Base-by-base conservation (phyloP, 2,329 filamentous ascomycete genomes). In the Lizonia empirigonia region DNA sequence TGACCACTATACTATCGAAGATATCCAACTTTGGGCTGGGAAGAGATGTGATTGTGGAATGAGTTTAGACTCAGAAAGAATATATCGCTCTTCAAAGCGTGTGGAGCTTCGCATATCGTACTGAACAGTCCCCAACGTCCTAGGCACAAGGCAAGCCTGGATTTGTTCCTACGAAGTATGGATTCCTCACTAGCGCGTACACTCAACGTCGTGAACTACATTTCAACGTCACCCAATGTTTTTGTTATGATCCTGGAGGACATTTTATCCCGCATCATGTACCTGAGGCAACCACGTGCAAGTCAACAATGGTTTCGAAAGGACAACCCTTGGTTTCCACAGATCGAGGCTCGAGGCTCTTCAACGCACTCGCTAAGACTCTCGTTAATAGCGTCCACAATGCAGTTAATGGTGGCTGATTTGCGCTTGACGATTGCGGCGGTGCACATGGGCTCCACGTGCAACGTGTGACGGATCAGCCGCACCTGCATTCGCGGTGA, bases 391-490 rank as follows among this genome's bases (percentile, higher is more conserved):
- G 16, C 39, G 39, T 26, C 27, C n/a, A n/a, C n/a, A n/a, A n/a
- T 45, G 41, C 26, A 35, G 20, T 24, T 26, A 24, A 27, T 20
- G 36, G 18, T 30, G 29, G 22, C 4, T 40, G 30, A 24, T 16
- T 16, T 44, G 32, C 22, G 27, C 34, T 34, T 35, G 40, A 29
- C 29, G 27, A 27, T 20, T 35, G 48, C 29, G 41, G 48, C 41
- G 35, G 36, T 45, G 48, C 41, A 16, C 24, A 40, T 36, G 41
- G 30, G 30, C 19, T 22, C 41, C 48, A 45, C 48, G 36, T 45
- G 48, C 41, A 10, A 51, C 48, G 48, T 51, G 35, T 22, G 35
- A 51, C 48, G 29, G 48, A 40, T 51, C 48, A 51, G 48, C 40
- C 48, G 48, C 48, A 45, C 41, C 41, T 51, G 41, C 41, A 39